Percentiles rank a stretch among this genome's conserved stretches.
Conservation (phyloP, 257 asterid genomes). For the Lantana camara region DNA sequence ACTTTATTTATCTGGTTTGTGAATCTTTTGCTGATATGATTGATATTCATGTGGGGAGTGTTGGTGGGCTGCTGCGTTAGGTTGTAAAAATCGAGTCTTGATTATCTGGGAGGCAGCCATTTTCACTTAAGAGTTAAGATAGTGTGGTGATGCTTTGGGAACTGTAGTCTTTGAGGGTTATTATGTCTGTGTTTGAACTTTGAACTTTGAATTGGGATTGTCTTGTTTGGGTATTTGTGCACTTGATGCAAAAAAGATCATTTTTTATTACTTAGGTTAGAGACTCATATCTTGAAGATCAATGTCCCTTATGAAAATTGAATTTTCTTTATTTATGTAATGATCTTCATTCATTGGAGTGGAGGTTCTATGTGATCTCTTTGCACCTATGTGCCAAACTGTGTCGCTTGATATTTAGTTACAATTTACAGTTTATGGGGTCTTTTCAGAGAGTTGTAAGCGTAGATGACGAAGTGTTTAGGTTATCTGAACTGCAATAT, state of each 20-base stretch:
- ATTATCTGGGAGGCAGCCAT: slow-evolving; percentile 30
- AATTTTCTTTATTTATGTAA: slow-evolving; percentile 5
- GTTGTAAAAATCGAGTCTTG: slow-evolving; percentile 27
- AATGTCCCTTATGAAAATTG: slow-evolving; percentile 26
- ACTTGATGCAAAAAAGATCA: not conserved
- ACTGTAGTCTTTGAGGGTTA: slow-evolving; percentile 26
- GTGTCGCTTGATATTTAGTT: slow-evolving; percentile 7
- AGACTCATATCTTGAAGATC: slow-evolving; percentile 33
- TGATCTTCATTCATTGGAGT: not conserved
- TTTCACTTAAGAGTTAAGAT: slow-evolving; percentile 11
- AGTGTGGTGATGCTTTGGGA: slow-evolving; percentile 31
- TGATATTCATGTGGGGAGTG: slow-evolving; percentile 8
- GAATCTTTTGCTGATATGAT: slow-evolving; percentile 13
- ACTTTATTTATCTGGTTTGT: slow-evolving; percentile 21
- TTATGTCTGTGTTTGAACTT: slow-evolving; percentile 31
- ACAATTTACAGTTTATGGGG: not conserved
- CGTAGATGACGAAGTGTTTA: not conserved
- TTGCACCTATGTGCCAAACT: slow-evolving; percentile 13
- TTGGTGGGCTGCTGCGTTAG: slow-evolving; percentile 16
- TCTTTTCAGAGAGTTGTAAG: slow-evolving; percentile 10
- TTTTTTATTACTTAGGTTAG: slow-evolving; percentile 4
- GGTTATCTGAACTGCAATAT: slow-evolving; percentile 5
- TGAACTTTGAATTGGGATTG: slow-evolving; percentile 22
- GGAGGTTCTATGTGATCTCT: not conserved
- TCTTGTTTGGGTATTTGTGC: slow-evolving; percentile 30